These are phyloP conservation scores for Calonectria multiphialidica DNA, from an alignment of 2,329 filamentous ascomycete species.

Conservation along the genomic window DNA sequence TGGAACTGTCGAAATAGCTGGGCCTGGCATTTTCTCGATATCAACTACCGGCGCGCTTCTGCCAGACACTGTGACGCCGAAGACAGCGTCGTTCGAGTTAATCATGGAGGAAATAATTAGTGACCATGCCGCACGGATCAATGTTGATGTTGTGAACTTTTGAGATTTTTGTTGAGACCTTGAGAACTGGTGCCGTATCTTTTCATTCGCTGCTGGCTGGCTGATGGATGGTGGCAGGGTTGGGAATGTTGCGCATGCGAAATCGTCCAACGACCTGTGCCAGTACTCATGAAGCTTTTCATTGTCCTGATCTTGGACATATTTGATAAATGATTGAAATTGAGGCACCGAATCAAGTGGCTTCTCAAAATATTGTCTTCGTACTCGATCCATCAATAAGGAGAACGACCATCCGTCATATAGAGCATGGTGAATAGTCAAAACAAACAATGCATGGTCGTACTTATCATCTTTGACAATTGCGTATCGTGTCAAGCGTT, in stretches of 20 bases:
- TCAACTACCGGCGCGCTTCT: conserved; percentile 36
- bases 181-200: not conserved
- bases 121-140: conserved; percentile 45
- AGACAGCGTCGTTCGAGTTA: conserved; percentile 34
- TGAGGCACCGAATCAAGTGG: not conserved
- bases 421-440: conserved; percentile 43
- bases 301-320: not conserved
- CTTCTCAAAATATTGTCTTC: conserved; percentile 14
- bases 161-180: not conserved
- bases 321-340: conserved; percentile 18
- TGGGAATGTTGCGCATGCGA: conserved; percentile 12
- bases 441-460: conserved; percentile 30
- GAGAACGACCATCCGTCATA: conserved; percentile 45
- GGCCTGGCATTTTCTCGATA: conserved; percentile 36
- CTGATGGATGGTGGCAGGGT: conserved; percentile 4
- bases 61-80: conserved; percentile 39
- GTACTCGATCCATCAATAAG: conserved; percentile 28
- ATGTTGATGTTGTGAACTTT: conserved; percentile 19
- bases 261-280: not conserved
- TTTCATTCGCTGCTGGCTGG: conserved; percentile 2
- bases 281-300: not conserved
- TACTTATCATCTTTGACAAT: not conserved
- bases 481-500: conserved; percentile 13
- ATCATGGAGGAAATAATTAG: conserved; percentile 34
- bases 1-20: conserved; percentile 27